Base-by-base conservation (phyloP, 371 early-diverging fungal species). In the Mortierella sp. region DNA sequence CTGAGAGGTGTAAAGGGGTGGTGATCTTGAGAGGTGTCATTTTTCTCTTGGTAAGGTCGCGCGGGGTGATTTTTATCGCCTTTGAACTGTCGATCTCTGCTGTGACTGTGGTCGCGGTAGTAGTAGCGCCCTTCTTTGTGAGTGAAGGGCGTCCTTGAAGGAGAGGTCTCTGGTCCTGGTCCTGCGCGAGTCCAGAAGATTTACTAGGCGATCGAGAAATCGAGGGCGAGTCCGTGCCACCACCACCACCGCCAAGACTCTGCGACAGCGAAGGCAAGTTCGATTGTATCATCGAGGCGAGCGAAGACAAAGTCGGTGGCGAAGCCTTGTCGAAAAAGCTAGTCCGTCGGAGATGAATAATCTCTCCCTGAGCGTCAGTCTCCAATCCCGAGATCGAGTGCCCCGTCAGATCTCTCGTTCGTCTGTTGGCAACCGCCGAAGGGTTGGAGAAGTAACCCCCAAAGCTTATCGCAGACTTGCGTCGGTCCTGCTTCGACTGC, bases 391-490 rank as follows among this genome's bases (percentile, higher is more conserved):
- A 43, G 2, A 68, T 38, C 3, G 83, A 77, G 12, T 56, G 84
- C 7, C 77, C 80, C 72, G 74, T 75, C 58, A 55, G 38, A 29
- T 83, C 75, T 27, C 84, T 58, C 3, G 77, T 75, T 27, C 72
- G 71, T 35, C 77, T 73, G 7, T 60, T 44, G 0, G 81, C 79
- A 7, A 73, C 81, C 2, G 72, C 16, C 2, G 74, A 56, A 27
- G 74, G 49, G 48, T 72, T 77, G 0, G 82, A 82, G 70, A 86
- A 82, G 55, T 86, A 86, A 0, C 82, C 82, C 10, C 85, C 86
- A 48, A 86, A 82, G 54, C 82, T 82, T 44, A 79, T 79, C 18
- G 86, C 86, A 5, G 86, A 86, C 54, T 68, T 81, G 35, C 86
- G 82, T 68, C 86, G 79, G 16, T 86, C 86, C 63, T 86, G 75